These are phyloP conservation scores for Verruconis gallopava DNA, from an alignment of 2,329 filamentous ascomycete species.

Conservation along the genomic window DNA sequence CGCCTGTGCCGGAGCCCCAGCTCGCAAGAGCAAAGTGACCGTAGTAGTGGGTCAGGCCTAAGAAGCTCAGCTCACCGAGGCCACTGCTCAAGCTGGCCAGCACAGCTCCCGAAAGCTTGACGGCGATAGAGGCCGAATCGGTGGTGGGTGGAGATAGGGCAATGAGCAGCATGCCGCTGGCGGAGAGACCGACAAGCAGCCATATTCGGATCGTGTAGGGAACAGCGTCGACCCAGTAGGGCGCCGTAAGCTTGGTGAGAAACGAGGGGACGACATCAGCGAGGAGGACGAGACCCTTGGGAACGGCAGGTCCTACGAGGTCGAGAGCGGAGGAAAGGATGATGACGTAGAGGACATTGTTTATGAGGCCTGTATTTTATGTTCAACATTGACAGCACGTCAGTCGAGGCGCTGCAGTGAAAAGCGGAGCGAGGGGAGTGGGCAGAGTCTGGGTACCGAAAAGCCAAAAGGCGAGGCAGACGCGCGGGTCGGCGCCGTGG, in stretches of 20 bases:
- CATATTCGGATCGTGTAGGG: slow-evolving; percentile 67
- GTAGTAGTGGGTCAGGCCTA: slow-evolving; percentile 88
- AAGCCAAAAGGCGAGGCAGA: slow-evolving; percentile 79
- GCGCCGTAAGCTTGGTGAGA: slow-evolving; percentile 71
- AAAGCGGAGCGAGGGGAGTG: background rate
- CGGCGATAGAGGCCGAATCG: slow-evolving; percentile 34
- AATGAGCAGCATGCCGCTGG: slow-evolving; percentile 78
- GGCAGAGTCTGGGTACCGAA: slow-evolving; percentile 57
- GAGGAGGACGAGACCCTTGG: slow-evolving; percentile 85
- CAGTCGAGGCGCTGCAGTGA: background rate
- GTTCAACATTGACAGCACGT: background rate
- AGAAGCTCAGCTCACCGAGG: slow-evolving; percentile 78
- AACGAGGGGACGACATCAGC: slow-evolving; percentile 89
- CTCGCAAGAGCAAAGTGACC: slow-evolving; percentile 74
- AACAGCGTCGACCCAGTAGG: slow-evolving; percentile 84
- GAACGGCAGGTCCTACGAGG: slow-evolving; percentile 73
- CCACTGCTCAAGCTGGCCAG: slow-evolving; percentile 78
- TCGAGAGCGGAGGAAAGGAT: slow-evolving; percentile 92
- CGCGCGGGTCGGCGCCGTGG: slow-evolving; percentile 53
- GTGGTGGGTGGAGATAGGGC: slow-evolving; percentile 52
- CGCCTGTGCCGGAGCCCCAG: slow-evolving; percentile 88
- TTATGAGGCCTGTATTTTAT: slow-evolving; percentile 60
- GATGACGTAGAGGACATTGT: slow-evolving; percentile 96
- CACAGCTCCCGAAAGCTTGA: slow-evolving; percentile 72
- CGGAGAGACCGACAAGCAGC: slow-evolving; percentile 61